Evolutionary conservation across 306 rosid species (phyloP), one percentile per base, ranked within the genome.

Genomic region (Vigna unguiculata): DNA sequence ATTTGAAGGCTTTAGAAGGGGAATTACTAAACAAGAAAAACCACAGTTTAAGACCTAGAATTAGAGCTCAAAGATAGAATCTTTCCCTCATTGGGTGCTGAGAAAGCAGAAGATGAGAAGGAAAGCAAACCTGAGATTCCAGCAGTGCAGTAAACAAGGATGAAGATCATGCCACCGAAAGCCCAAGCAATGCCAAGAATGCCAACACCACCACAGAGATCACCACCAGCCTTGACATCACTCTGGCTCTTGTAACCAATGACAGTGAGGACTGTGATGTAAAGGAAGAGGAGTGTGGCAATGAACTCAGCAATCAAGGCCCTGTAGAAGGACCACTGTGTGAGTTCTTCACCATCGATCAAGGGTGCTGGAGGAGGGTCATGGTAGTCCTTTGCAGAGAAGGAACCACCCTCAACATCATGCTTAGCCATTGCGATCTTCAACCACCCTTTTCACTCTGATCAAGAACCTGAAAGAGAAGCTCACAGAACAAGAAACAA

Each of bases 101-200:
- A 28, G 57, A 43, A 45, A 21, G 30, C 5, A 70, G 12, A 30
- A 32, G 0, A 17, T 3, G 7, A 25, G 5, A 59, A 14, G 20
- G 65, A 59, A 28, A 59, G 12, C 65, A 59, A 28, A 87, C 92
- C 97, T 63, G 97, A 91, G 74, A 91, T 89, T 9, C 97, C 94
- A 28, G 97, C 95, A 48, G 95, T 91, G 88, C 95, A 89, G 89
- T 91, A 91, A 32, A 91, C 97, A 36, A 91, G 93, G 40, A 67
- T 67, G 55, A 67, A 67, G 40, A 45, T 67, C 72, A 67, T 67
- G 72, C 72, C 72, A 67, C 97, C 97, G 41, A 91, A 91, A 21
- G 97, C 87, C 94, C 94, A 91, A 13, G 97, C 92, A 57, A 91
- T 82, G 1, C 97, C 97, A 4, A 91, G 88, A 59, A 57, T 9